Evolutionary conservation across 2,329 filamentous ascomycete genomes (phyloP), one percentile per base, ranked within the genome.

Genomic region (Mycosphaerella arachidis): DNA sequence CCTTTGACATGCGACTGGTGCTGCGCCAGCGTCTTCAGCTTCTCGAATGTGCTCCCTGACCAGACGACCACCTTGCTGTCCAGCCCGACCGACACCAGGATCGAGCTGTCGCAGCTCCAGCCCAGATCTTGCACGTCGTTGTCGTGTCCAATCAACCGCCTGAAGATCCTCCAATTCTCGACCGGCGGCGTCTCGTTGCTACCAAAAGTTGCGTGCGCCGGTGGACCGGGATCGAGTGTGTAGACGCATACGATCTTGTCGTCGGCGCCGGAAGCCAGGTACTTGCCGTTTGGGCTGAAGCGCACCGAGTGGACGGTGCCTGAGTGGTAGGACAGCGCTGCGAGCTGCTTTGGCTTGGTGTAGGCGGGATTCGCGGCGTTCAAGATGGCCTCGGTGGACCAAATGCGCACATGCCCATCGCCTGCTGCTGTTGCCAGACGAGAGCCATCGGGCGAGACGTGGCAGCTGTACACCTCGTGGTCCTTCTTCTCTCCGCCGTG

Each of bases 181-280:
- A 96, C 89, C 0, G 93, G 92, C 2, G 93, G 91, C 31, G 91
- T 86, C 73, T 97, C 94, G 74, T 92, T 94, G 54, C 67, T 86
- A 85, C 91, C 92, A 74, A 96, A 96, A 9, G 90, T 88, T 9
- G 89, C 84, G 55, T 88, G 83, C 70, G 90, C 84, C 30, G 89
- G 82, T 3, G 92, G 90, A 71, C 87, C 90, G 59, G 89, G 85
- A 76, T 97, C 92, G 57, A 97, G 84, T 63, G 90, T 88, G 76
- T 99, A 99, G 66, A 99, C 91, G 76, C 94, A 97, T 66, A 99
- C 95, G 72, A 99, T 93, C 81, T 97, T 97, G 79, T 99, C 94
- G 77, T 99, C 94, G 69, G 95, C 95, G 59, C 94, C 94, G 10
- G 93, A 97, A 35, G 95, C 95, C 55, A 99, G 84, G 74, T 97